Percentiles rank a stretch among this genome's conserved stretches.
Conservation (phyloP, 1,139 yeast genomes). For the Suhomyces yuchorum region DNA sequence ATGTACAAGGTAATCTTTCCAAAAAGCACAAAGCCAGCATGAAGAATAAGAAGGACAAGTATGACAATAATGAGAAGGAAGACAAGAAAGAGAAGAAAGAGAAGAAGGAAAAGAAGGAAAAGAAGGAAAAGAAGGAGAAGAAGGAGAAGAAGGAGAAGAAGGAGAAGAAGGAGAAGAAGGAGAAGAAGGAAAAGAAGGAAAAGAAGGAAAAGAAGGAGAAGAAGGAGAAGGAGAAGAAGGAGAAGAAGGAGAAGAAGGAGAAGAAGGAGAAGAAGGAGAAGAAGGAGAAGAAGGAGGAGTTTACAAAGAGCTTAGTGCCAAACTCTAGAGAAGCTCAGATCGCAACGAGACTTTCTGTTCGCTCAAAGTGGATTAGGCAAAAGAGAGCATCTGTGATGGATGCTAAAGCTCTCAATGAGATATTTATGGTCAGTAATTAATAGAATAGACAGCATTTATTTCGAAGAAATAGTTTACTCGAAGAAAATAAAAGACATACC, state of each 20-base stretch:
- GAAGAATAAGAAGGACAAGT: slow-evolving; percentile 13
- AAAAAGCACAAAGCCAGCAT: not conserved
- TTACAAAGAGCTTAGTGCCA: slow-evolving; percentile 14
- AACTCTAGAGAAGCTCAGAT: slow-evolving; percentile 25
- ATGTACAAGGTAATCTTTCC: not conserved
- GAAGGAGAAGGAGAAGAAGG: slow-evolving; percentile 21
- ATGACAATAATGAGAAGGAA: slow-evolving; percentile 13
- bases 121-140: slow-evolving; percentile 21
- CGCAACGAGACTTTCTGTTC: slow-evolving; percentile 69
- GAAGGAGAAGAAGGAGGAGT: not conserved
- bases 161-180: slow-evolving; percentile 21
- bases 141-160: slow-evolving; percentile 24
- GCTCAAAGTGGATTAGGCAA: slow-evolving; percentile 85
- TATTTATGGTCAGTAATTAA: slow-evolving; percentile 69
- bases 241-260: slow-evolving; percentile 20
- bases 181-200: slow-evolving; percentile 21
- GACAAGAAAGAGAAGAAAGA: slow-evolving; percentile 30
- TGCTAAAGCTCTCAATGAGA: slow-evolving; percentile 83
- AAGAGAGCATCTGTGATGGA: slow-evolving; percentile 92
- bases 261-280: slow-evolving; percentile 15
- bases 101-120: slow-evolving; percentile 30
- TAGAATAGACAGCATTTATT: not conserved
- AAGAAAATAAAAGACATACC: slow-evolving; percentile 40
- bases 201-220: slow-evolving; percentile 22
- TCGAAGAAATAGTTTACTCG: slow-evolving; percentile 19